Evolutionary conservation across 306 rosid genomes (phyloP), one percentile per base, ranked within the genome.

Genomic region (Casuarina glauca): DNA sequence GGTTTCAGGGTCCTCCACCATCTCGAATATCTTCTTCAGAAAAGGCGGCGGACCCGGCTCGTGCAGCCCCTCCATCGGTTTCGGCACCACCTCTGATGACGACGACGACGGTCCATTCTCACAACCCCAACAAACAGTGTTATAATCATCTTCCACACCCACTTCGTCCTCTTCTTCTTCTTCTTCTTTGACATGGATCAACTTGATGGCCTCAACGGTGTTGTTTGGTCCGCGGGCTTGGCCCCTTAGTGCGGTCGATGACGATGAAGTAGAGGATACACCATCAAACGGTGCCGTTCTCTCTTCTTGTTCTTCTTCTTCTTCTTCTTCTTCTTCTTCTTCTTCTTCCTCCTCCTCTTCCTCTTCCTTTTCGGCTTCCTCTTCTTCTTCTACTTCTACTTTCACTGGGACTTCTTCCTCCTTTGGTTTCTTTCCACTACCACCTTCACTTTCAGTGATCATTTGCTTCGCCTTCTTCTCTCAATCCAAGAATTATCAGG

Each of bases 1-100:
- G 49, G 99, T 88, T 6, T 78, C 89, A 1, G 93, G 90, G 66
- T 95, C 97, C 73, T 92, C 99, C 81, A 95, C 99, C 96, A 93
- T 87, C 69, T 93, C 93, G 68, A 77, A 95, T 0, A 91, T 91
- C 82, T 95, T 95, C 85, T 77, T 95, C 15, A 95, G 89, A 74
- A 95, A 95, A n/a, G 97, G 97, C 0, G 97, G 89, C 1, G 97
- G 96, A 1, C 97, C 97, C 4, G 44, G 58, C 49, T 91, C 94
- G 61, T 78, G 79, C 82, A 95, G 81, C 13, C 97, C 93, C 74
- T 86, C 93, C 88, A 93, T 91, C 35, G 99, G 96, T 55, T 75
- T 91, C 0, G 92, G 91, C 17, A 76, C 46, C 19, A 12, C 77
- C 42, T 55, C 76, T 35, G 86, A 81, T 6, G 82, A 43, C 8